phyloP scores from a whole-genome alignment of 2,329 filamentous ascomycete genomes.

The Colletotrichum filicis region DNA sequence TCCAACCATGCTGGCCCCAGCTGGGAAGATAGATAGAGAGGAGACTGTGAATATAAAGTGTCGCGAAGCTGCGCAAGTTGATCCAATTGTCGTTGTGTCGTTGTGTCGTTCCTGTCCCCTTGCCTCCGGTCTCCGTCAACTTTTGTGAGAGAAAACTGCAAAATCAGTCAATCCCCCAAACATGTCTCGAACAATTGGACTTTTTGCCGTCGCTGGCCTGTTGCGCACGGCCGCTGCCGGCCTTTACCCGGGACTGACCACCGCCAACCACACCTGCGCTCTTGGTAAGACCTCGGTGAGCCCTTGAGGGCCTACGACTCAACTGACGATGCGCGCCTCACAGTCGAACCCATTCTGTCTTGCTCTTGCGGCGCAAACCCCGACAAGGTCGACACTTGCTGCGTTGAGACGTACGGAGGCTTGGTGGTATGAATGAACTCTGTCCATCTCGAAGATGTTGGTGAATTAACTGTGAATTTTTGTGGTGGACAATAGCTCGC shows the following conservation, averaged over 20 bases:
- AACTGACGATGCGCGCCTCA: background rate
- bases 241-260: conserved; percentile 56
- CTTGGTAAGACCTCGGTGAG: conserved; percentile 49
- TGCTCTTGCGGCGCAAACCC: conserved; percentile 59
- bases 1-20: background rate
- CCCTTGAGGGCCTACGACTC: background rate
- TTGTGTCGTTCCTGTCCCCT: background rate
- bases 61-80: background rate
- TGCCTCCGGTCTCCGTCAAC: background rate
- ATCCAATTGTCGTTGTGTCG: background rate
- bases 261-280: conserved; percentile 67
- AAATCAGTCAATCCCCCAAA: conserved; percentile 15
- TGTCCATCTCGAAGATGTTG: background rate
- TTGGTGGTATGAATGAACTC: conserved; percentile 53
- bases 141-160: background rate
- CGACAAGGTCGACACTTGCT: conserved; percentile 68
- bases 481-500: conserved; percentile 49
- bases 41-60: conserved; percentile 10
- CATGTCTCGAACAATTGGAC: conserved; percentile 41
- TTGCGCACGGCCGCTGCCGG: conserved; percentile 47
- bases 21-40: conserved; percentile 14
- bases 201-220: conserved; percentile 41
- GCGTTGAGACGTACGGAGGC: conserved; percentile 72
- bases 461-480: background rate
- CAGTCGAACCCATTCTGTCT: conserved; percentile 52